Base-by-base conservation (phyloP, 179 eudicot species). In the Drosera spatulata region DNA sequence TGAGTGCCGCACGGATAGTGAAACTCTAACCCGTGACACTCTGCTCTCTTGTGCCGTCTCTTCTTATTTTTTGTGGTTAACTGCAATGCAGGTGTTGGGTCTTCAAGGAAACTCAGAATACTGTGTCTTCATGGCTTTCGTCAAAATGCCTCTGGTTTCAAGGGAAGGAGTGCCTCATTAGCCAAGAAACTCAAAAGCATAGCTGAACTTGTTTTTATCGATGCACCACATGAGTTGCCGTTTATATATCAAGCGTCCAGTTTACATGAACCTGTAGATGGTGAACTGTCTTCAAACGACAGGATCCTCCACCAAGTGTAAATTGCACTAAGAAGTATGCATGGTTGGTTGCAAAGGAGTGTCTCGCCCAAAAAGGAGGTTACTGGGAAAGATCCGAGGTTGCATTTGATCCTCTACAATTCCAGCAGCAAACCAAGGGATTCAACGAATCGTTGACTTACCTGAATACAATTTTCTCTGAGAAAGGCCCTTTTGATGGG, bases 121-220 rank as follows among this genome's bases (percentile, higher is more conserved):
- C 59, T 91, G 62, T 88, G 98, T 73, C 81, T 91, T 71, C 98
- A 91, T 61, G 98, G 98, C 42, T 91, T 91, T 69, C 86, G 98
- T 49, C 98, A 91, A 73, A 91, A 91, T 74, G 96, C 98, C 48
- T 82, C 96, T 53, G 66, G 89, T 67, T 91, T 91, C 66, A 91
- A 82, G 73, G 98, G 98, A 62, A 77, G 96, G 73, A 82, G 89
- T 33, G 89, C 85, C 58, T 77, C 98, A 39, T 71, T 91, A 45
- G 90, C 93, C 47, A 91, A 91, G 66, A 91, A 91, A 71, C 82
- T 88, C 41, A 91, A 84, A 65, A 79, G 73, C 80, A 63, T 84
- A 44, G 95, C 89, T 2, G 96, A 91, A 63, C 79, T 91, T 46
- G 81, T 88, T 57, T 91, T 80, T 61, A 70, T 91, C 39, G 67